Conservation (phyloP, 108 stramenopile genomes). For the Skeletonema marinoi region DNA sequence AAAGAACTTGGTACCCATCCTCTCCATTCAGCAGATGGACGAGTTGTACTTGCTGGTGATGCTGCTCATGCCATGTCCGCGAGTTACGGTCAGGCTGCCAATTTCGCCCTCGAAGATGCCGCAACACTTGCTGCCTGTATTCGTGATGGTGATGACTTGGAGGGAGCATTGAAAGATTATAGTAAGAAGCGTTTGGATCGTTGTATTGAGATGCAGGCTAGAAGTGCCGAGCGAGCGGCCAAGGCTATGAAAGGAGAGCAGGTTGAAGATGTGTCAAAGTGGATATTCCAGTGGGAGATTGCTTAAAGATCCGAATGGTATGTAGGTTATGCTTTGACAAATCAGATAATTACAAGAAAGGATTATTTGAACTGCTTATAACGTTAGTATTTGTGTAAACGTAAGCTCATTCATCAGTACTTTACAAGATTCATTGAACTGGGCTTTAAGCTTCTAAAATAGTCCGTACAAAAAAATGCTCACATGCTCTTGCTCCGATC, state of each 20-base stretch:
- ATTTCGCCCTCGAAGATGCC: conserved; percentile 11
- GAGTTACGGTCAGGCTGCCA: conserved; percentile 16
- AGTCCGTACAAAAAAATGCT: no score
- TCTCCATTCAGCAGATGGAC: conserved; percentile 8
- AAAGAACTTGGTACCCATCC: conserved; percentile 1
- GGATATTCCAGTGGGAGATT: conserved; percentile 18
- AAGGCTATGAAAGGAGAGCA: conserved; percentile 14
- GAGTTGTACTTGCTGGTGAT: conserved; percentile 13
- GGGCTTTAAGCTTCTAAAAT: no score
- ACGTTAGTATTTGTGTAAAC: no score
- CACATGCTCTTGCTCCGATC: no score
- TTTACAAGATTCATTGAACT: no score
- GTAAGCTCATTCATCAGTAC: no score
- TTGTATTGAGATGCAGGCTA: conserved; percentile 11
- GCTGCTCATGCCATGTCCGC: conserved; percentile 7
- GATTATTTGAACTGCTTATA: no score
- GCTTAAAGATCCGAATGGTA: background rate
- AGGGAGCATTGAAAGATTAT: background rate
- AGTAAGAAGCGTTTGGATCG: conserved; percentile 9
- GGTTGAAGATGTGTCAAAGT: conserved; percentile 12
- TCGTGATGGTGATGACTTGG: conserved; percentile 7
- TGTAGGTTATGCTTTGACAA: no score
- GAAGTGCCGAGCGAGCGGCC: conserved; percentile 10
- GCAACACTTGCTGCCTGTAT: conserved; percentile 14
- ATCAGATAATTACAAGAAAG: no score